Conservation (phyloP, 192 early-diverging fungal species). For the Fimicolochytrium jonesii region DNA sequence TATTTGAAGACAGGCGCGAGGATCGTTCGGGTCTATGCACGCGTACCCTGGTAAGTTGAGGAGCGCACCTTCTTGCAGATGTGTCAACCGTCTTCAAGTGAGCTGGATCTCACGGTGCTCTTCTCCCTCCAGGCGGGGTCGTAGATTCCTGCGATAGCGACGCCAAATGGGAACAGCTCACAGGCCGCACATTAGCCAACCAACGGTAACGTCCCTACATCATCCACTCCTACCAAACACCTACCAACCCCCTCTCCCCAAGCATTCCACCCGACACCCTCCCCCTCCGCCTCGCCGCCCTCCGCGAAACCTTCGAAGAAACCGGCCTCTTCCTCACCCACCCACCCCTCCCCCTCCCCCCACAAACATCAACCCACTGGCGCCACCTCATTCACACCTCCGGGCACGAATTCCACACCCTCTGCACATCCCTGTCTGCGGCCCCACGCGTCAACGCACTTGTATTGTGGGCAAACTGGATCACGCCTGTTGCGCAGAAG, state of each 20-base stretch:
- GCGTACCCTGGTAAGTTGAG: conserved; percentile 43
- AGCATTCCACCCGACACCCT: conserved; percentile 6
- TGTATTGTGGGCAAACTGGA: conserved; percentile 62
- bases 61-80: too few species aligned
- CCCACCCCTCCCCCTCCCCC: conserved; percentile 17
- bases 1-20: conserved; percentile 17
- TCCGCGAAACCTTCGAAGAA: conserved; percentile 76
- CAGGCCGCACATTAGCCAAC: neutral
- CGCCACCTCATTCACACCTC: conserved; percentile 43
- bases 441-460: conserved; percentile 45
- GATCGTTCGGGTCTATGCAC: conserved; percentile 32
- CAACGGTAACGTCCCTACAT: neutral
- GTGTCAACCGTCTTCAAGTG: neutral
- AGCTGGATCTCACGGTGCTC: neutral
- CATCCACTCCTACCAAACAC: neutral
- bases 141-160: conserved; percentile 26
- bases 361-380: conserved; percentile 35
- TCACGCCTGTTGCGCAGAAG: conserved; percentile 53
- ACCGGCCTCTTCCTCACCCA: conserved; percentile 61
- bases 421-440: conserved; percentile 43
- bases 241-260: neutral
- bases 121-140: conserved; percentile 15
- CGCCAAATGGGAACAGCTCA: neutral
- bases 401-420: conserved; percentile 42
- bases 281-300: conserved; percentile 55